A percentile compares a stretch with the other conserved stretches of the same genome.
Conservation (phyloP, 2,329 filamentous ascomycete genomes). For the Coniochaeta sp. region DNA sequence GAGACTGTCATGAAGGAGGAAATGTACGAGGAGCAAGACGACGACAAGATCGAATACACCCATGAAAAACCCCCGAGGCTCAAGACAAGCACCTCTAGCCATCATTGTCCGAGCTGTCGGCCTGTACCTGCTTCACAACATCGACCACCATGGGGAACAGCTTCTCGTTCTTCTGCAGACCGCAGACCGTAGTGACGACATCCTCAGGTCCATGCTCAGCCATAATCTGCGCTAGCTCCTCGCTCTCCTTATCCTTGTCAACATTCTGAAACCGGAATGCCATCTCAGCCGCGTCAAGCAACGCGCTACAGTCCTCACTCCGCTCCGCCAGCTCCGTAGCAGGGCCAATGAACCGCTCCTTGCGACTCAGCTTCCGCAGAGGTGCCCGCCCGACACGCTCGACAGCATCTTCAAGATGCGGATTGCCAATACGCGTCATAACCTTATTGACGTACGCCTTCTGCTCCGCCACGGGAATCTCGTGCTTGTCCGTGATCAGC, state of each 20-base stretch:
- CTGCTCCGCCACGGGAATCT: conserved; percentile 69
- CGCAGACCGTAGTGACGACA: conserved; percentile 74
- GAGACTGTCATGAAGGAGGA: too few relatives aligned
- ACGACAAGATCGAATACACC: too few relatives aligned
- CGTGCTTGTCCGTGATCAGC: conserved; percentile 82
- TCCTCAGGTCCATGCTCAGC: conserved; percentile 64
- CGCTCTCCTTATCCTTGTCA: conserved; percentile 83
- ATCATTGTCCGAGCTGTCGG: conserved; percentile 30
- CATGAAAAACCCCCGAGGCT: too few relatives aligned
- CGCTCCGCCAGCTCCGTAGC: conserved; percentile 82
- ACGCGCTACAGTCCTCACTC: conserved; percentile 62
- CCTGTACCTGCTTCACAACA: conserved; percentile 79
- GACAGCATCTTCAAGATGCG: conserved; percentile 83
- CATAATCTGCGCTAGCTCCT: conserved; percentile 80
- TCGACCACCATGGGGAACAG: conserved; percentile 70
- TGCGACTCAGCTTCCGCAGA: conserved; percentile 85
- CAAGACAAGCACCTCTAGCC: too few relatives aligned
- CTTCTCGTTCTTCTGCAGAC: conserved; percentile 68
- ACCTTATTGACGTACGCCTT: conserved; percentile 86
- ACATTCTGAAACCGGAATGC: conserved; percentile 94
- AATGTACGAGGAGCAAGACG: too few relatives aligned
- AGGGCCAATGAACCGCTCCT: conserved; percentile 93
- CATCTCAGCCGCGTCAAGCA: conserved; percentile 83
- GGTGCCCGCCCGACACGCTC: conserved; percentile 94
- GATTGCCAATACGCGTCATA: conserved; percentile 87